Conservation (phyloP, 768 basidiomycete genomes). For the Amanita muscaria region DNA sequence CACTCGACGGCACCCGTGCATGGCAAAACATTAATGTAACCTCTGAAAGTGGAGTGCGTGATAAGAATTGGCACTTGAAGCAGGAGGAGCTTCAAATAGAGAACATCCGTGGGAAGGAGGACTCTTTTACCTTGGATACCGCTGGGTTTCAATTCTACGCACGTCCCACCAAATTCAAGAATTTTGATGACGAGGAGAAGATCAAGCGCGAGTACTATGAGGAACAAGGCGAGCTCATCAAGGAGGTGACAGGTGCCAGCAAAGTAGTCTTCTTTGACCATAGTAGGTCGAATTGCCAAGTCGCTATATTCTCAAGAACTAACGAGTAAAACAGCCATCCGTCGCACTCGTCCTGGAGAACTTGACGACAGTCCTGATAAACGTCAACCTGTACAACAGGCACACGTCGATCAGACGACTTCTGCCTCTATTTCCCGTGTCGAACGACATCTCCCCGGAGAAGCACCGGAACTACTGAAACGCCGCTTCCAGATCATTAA, state of each 20-base stretch:
- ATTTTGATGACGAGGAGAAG: conserved; percentile 36
- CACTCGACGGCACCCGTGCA: conserved; percentile 19
- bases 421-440: conserved; percentile 36
- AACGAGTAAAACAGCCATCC: conserved; percentile 26
- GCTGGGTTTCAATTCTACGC: conserved; percentile 39
- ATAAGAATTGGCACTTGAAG: conserved; percentile 14
- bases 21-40: conserved; percentile 18
- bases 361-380: conserved; percentile 25
- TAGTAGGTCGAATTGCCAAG: not conserved
- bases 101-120: conserved; percentile 45
- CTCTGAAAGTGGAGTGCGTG: conserved; percentile 14
- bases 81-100: conserved; percentile 32
- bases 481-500: conserved; percentile 52
- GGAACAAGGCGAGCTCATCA: conserved; percentile 51
- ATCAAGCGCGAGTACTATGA: conserved; percentile 50
- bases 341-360: conserved; percentile 32
- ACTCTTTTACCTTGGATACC: conserved; percentile 33
- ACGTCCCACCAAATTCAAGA: conserved; percentile 28
- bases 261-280: conserved; percentile 50
- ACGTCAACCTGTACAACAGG: conserved; percentile 37
- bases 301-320: not conserved
- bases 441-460: conserved; percentile 36
- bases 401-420: conserved; percentile 47
- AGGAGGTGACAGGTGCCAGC: conserved; percentile 51
- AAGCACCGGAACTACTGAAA: conserved; percentile 34